Evolutionary conservation across 2,329 filamentous ascomycete genomes (phyloP), one percentile per base, ranked within the genome.

Genomic region (Emmonsiellopsis sp.): DNA sequence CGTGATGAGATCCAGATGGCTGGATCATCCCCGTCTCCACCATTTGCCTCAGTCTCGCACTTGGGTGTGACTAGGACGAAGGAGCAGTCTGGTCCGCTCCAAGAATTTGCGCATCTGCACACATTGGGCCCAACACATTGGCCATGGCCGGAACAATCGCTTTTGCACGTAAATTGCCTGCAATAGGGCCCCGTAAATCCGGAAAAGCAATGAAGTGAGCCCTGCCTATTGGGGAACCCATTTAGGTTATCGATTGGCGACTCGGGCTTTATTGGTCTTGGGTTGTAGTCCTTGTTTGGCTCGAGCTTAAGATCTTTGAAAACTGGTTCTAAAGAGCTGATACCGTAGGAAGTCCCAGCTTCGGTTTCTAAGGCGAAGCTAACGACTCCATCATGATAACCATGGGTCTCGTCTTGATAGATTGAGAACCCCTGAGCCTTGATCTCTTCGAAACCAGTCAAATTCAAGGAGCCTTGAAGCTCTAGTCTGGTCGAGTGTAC

Each of bases 1-100:
- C 63, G 58, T 0, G 74, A 72, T 0, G 73, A 75, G 50, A 77
- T 73, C 75, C 74, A 78, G 26, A 77, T 73, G 0, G 74, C 74
- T 0, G 76, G 75, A 48, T 77, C 75, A 37, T 77, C 74, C 0
- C 75, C 73, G 26, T 77, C 75, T 1, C 61, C 71, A 0, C 73
- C 73, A 13, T 70, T 71, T 9, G 70, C 66, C 10, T 76, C 72
- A 0, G 75, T 77, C 58, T 76, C 74, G 45, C 66, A 69, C 2
- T 65, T 62, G 1, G 74, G 63, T 54, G 71, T 64, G 0, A 76
- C 69, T 0, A 71, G 61, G 15, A 75, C 64, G 57, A 76, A 77
- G 2, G 70, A 70, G 60, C 75, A 78, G 53, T 74, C 68, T 0
- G 75, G 63, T 0, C 74, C 74, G 3, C 72, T 73, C 73, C 72